Conservation (phyloP, 768 basidiomycete species). For the Lactarius sp. region DNA sequence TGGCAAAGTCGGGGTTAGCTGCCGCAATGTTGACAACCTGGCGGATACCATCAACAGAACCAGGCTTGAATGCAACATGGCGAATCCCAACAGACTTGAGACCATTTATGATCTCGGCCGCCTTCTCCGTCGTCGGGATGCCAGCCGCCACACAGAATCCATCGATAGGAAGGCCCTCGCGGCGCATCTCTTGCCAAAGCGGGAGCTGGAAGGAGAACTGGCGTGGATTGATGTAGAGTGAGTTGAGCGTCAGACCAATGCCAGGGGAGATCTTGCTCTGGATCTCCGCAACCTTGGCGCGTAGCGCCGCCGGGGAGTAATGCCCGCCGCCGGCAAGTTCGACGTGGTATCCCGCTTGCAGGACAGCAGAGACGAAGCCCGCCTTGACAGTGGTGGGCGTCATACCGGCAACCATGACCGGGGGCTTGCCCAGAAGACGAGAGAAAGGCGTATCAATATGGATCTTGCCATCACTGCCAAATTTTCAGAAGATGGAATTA, state of each 20-base stretch:
- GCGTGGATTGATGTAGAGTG: slow-evolving; percentile 96
- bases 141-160: slow-evolving; percentile 99
- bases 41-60: slow-evolving; percentile 94
- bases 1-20: slow-evolving; percentile 90
- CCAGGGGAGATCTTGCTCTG: slow-evolving; percentile 80
- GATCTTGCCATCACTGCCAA: slow-evolving; percentile 75
- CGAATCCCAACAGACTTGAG: slow-evolving; percentile 82
- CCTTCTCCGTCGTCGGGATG: slow-evolving; percentile 95
- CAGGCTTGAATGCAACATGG: slow-evolving; percentile 97
- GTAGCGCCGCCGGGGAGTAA: slow-evolving; percentile 86
- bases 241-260: slow-evolving; percentile 88
- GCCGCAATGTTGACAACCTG: slow-evolving; percentile 96
- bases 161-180: slow-evolving; percentile 92
- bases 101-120: slow-evolving; percentile 89
- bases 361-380: slow-evolving; percentile 89
- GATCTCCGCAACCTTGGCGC: slow-evolving; percentile 87
- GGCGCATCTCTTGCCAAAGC: slow-evolving; percentile 95
- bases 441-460: slow-evolving; percentile 97
- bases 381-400: slow-evolving; percentile 95
- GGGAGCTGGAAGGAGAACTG: slow-evolving; percentile 98
- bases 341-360: slow-evolving; percentile 91
- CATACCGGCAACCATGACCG: slow-evolving; percentile 99
- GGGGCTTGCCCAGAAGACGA: slow-evolving; percentile 91
- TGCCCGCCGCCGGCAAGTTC: slow-evolving; percentile 98
- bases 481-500: neutral